Evolutionary conservation across 352 stramenopile species (phyloP), one percentile per base, ranked within the genome.

Genomic region (Globisporangium middletonii): DNA sequence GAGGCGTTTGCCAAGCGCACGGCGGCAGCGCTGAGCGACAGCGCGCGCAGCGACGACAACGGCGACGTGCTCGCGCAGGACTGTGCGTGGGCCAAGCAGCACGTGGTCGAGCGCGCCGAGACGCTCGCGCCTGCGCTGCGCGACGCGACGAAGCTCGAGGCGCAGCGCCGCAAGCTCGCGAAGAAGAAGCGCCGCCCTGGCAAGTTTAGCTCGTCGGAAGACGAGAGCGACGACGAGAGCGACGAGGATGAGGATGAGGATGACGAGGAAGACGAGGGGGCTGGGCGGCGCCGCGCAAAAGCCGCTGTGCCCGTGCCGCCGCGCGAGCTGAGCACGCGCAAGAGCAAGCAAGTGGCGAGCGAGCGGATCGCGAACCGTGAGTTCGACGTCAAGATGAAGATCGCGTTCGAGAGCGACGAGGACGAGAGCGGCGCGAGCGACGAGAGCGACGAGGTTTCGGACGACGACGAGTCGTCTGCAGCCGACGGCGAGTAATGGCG

Each of bases 281-380:
- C 59, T 13, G 43, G 18, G 7, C 13, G 19, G 0, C 30, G 38
- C 4, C 15, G 38, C 9, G 15, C 12, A 9, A 44, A 63, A 12
- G 50, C 53, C 26, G 3, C 6, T 0, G 41, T 42, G 19, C 56
- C 41, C 3, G 63, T 60, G 4, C 52, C 51, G 4, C 71, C 69
- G 0, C 78, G 77, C 12, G 65, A 81, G 27, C 41, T 73, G 8
- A 79, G 72, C 7, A 72, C 75, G 41, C 75, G 78, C 37, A 71
- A 81, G 38, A 86, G 75, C 55, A 88, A 82, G 54, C 73, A 69
- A 8, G 67, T 77, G 2, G 78, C 78, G 12, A 72, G 82, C 38
- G 79, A 68, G 58, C 75, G 78, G 12, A 89, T 89, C 75, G 83
- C 52, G 67, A 83, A 49, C 67, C 70, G 18, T 33, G 74, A 84